Evolutionary conservation across 176 grass and related monocot species (phyloP), one percentile per base, ranked within the genome.

Genomic region (Themeda triandra): DNA sequence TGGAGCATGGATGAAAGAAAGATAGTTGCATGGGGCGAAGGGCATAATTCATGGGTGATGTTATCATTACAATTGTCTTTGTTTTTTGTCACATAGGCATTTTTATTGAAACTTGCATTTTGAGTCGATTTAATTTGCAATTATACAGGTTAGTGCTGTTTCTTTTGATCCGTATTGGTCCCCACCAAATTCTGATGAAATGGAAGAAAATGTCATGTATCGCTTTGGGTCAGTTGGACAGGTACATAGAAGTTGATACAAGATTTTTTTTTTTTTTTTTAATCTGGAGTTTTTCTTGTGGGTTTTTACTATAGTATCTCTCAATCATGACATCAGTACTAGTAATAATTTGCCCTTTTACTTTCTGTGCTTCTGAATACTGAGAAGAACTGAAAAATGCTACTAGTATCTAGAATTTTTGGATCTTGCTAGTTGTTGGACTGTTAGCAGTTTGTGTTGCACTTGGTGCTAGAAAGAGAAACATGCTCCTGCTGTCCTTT

Each of bases 1-100:
- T 98, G 96, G 93, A 98, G 96, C 74, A 93, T 95, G 87, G 93
- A 95, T 76, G 87, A 95, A 12, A 87, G 92, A 73, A 98, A 95
- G 90, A 95, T 98, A 69, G 93, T 98, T 79, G 93, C 93, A 10
- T 95, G 89, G 91, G 93, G 96, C 25, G 96, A 98, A 84, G 96
- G 93, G 24, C 96, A 98, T 92, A 98, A 90, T 83, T 98, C 96
- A 80, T 98, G 96, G 96, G 96, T 96, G 88, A 89, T 73, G 25
- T 36, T 79, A 83, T 83, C 23, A 21, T 83, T 63, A 58, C 44
- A 76, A 4, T 75, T 87, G 36, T 75, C 46, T 48, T 86, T 72
- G 11, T 27, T 71, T 60, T 79, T 21, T 10, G 74, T n/a, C 45
- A 66, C 54, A 45, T 87, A 60, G 69, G 33, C 18, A 59, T 36